Evolutionary conservation across 345 rosid genomes (phyloP).

Genomic region (Acer yangbiense): DNA sequence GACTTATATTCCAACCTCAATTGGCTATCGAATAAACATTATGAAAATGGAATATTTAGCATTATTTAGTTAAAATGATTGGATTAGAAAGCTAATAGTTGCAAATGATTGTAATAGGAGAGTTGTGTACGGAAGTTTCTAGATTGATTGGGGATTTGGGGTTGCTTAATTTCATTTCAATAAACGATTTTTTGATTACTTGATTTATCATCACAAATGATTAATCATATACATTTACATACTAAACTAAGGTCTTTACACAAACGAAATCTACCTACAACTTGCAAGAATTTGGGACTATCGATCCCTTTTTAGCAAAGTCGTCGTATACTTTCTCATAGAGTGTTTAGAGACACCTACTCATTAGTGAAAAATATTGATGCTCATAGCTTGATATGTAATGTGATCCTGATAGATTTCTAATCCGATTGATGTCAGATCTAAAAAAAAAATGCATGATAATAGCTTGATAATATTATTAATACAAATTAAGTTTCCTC

Average conservation of each 20-base stretch:
- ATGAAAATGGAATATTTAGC: too few relatives aligned
- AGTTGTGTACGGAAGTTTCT: slow-evolving; percentile 11
- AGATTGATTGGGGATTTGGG: not conserved
- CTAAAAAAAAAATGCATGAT: too few relatives aligned
- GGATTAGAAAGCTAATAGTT: not conserved
- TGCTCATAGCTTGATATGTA: too few relatives aligned
- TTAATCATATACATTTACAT: not conserved
- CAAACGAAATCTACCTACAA: not conserved
- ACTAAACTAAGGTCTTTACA: not conserved
- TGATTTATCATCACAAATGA: not conserved
- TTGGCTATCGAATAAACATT: too few relatives aligned
- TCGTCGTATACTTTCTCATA: too few relatives aligned
- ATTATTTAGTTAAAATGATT: not conserved
- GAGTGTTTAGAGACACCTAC: not conserved
- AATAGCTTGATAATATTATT: not conserved
- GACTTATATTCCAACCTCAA: too few relatives aligned
- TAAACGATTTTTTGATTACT: not conserved
- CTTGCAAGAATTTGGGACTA: not conserved
- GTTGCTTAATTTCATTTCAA: not conserved
- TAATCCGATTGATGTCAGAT: too few relatives aligned
- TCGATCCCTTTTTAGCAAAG: too few relatives aligned
- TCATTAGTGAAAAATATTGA: too few relatives aligned
- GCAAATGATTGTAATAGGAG: not conserved
- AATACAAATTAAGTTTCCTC: not conserved
- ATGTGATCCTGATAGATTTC: too few relatives aligned